Base-by-base conservation (phyloP, 352 stramenopile species). In the Achlya hypogyna region DNA sequence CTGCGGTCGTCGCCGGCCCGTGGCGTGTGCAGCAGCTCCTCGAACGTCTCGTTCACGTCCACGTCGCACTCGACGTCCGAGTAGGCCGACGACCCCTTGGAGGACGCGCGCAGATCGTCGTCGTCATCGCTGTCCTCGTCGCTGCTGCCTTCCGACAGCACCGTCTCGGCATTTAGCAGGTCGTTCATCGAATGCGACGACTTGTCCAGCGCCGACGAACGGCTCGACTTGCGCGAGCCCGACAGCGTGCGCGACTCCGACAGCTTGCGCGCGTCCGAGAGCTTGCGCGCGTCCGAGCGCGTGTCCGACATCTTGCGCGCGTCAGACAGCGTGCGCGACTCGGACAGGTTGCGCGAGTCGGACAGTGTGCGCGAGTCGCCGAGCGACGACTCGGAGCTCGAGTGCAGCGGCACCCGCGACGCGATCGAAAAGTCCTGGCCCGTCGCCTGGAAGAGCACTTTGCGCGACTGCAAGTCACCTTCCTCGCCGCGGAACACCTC, bases 401-500 rank as follows among this genome's bases (percentile, higher is more conserved):
- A 86, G 64, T 90, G 79, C 34, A 79, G 81, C 3, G 86, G 83
- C 23, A 88, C 82, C 12, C 84, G 76, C 22, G 86, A 93, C 22
- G 84, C 86, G 35, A 93, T 83, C 4, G 82, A 92, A 40, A 95
- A 95, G 51, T 95, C 84, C 51, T 95, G 79, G 47, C 89, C 79
- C n/a, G 75, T 78, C 20, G 86, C 84, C 59, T 95, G 86, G 63
- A 95, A 95, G 2, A 95, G 71, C 71, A 95, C 89, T 65, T 95
- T 95, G n/a, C 86, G 82, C 28, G 81, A 84, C 65, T 95, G 86
- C 60, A 89, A 93, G 71, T 91, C 86, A 22, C 86, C 86, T 9
- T 83, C 82, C 69, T 93, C 79, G 60, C 88, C 78, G 56, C 84
- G 84, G 45, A 95, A 93, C n/a, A 95, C 86, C 54, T 95, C 84